phyloP scores from a whole-genome alignment of 2,329 filamentous ascomycete genomes.

The Paecilomyces sp. region DNA sequence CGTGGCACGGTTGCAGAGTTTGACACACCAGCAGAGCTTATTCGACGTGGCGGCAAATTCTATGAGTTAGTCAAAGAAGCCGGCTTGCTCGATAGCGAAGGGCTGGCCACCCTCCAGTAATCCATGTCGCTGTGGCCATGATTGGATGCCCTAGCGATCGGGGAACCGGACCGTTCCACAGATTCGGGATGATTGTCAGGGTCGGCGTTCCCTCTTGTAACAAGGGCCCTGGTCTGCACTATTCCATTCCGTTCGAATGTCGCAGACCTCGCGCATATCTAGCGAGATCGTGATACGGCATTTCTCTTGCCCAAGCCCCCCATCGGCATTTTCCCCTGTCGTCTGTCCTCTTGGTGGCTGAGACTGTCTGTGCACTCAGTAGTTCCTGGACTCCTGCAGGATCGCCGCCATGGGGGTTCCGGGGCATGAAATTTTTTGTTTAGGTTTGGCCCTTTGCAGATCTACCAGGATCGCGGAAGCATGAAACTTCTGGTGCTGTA shows the following conservation, averaged over 20 bases:
- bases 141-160: conserved; percentile 1
- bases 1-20: conserved; percentile 88
- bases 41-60: conserved; percentile 71
- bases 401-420: not conserved
- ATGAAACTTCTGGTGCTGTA: not conserved
- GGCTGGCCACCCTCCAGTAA: conserved; percentile 13
- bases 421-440: not conserved
- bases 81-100: conserved; percentile 56
- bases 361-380: not conserved
- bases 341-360: not conserved
- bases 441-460: not conserved
- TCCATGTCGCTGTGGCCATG: conserved; percentile 1
- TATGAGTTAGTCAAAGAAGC: conserved; percentile 89
- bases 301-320: not conserved
- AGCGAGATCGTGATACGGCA: not conserved
- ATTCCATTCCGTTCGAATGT: conserved; percentile 7
- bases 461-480: not conserved
- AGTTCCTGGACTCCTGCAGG: not conserved
- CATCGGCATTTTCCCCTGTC: not conserved
- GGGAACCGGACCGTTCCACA: not conserved
- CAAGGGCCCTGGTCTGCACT: conserved; percentile 7
- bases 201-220: not conserved
- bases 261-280: conserved; percentile 8
- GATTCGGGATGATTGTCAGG: not conserved
- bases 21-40: conserved; percentile 72